A percentile compares a stretch with the other conserved stretches of the same genome.
These are phyloP conservation scores for Lagenidium sp. DNA, from an alignment of 352 stramenopile species.

Conservation along the genomic window DNA sequence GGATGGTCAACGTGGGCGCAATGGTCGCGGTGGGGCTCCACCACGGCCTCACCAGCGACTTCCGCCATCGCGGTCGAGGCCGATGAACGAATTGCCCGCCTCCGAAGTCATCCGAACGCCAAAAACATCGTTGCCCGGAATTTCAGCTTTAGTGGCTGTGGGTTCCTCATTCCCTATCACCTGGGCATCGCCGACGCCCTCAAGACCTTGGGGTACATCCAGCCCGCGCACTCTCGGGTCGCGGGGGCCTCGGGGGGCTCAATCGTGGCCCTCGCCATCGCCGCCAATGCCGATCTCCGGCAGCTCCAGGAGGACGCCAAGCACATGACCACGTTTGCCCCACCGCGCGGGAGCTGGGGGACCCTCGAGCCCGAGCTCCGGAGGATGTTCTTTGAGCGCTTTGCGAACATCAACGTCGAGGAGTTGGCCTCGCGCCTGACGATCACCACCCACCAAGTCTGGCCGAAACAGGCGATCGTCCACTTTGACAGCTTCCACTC, in stretches of 20 bases:
- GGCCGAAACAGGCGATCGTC: constrained; percentile 40
- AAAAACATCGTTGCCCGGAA: constrained; percentile 12
- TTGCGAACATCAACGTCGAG: constrained; percentile 30
- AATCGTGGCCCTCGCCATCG: constrained; percentile 54
- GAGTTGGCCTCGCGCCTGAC: constrained; percentile 37
- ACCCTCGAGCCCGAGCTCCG: constrained; percentile 59
- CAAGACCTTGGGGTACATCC: constrained; percentile 36
- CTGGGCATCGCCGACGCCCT: constrained; percentile 59
- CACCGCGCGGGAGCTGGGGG: constrained; percentile 41
- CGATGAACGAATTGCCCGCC: constrained; percentile 56
- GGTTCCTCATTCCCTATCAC: constrained; percentile 77
- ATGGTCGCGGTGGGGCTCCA: too few species aligned
- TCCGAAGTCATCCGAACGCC: constrained; percentile 40
- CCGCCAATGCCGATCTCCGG: constrained; percentile 32
- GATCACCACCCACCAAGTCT: constrained; percentile 64
- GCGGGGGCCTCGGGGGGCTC: constrained; percentile 65
- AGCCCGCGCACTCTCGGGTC: constrained; percentile 31
- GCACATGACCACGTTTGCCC: constrained; percentile 40
- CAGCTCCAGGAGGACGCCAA: constrained; percentile 59
- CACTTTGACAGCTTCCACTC: constrained; percentile 52
- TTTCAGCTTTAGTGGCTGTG: constrained; percentile 74
- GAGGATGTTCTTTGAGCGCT: constrained; percentile 38
- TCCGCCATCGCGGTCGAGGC: too few species aligned
- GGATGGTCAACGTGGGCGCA: too few species aligned
- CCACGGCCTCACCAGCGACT: too few species aligned